Conservation (phyloP, 1,284 basidiomycete genomes). For the Blastosporella zonata region DNA sequence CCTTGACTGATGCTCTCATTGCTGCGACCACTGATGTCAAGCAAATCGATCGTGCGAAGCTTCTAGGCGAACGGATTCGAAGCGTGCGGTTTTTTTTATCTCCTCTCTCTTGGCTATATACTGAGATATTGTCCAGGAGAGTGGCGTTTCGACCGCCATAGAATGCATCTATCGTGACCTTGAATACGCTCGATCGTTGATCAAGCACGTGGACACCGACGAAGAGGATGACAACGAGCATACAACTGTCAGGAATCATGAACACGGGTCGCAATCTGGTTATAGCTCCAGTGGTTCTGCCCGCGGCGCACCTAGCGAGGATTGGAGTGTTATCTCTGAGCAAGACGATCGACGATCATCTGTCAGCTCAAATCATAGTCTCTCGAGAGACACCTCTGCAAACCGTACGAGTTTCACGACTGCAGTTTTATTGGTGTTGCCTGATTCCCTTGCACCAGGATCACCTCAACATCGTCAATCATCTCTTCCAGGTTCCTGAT, state of each 20-base stretch:
- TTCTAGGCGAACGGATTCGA: conserved; percentile 83
- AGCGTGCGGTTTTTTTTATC: conserved; percentile 46
- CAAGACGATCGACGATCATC: conserved; percentile 58
- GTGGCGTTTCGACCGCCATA: conserved; percentile 84
- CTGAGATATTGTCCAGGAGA: conserved; percentile 56
- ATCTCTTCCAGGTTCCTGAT: conserved; percentile 23
- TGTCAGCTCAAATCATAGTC: conserved; percentile 39
- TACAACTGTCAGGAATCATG: conserved; percentile 42
- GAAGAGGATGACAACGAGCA: conserved; percentile 42
- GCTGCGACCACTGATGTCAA: conserved; percentile 84
- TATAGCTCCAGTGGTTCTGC: conserved; percentile 58
- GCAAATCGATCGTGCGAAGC: conserved; percentile 82
- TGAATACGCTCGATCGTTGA: conserved; percentile 81
- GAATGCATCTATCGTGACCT: conserved; percentile 92
- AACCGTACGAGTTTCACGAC: conserved; percentile 62
- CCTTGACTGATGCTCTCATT: conserved; percentile 73
- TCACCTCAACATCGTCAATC: conserved; percentile 42
- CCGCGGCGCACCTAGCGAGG: conserved; percentile 60
- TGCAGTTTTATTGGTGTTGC: conserved; percentile 57
- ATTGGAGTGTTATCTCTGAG: conserved; percentile 82
- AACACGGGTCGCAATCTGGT: conserved; percentile 42
- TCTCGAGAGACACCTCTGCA: conserved; percentile 31
- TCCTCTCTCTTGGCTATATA: conserved; percentile 1
- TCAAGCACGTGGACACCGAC: conserved; percentile 53
- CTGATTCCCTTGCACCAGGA: conserved; percentile 45